Base-by-base conservation (phyloP, 1,284 basidiomycete genomes). In the Cryptococcus sp. region DNA sequence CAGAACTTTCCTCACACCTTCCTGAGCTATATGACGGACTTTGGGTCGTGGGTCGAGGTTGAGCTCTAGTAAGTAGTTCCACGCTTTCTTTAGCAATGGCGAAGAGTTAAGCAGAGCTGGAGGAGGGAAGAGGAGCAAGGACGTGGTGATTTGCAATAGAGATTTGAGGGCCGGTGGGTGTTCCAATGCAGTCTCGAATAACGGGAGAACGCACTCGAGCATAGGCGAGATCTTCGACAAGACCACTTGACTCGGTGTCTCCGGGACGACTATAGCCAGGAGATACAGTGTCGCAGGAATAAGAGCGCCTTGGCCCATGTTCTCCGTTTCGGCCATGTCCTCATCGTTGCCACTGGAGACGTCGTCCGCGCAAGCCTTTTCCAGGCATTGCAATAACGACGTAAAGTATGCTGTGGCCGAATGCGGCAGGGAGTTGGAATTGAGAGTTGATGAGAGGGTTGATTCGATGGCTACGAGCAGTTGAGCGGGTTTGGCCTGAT, bases 1-100 rank as follows among this genome's bases (percentile, higher is more conserved):
- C 27, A 94, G 82, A 4, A 93, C 82, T 65, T 90, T 87, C 63
- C 83, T 84, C 43, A 99, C 84, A 22, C 91, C 85, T 67, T 97
- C 93, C 56, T 89, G 88, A 10, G 95, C 93, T 64, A 88, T 86
- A 78, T 87, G 93, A 57, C 96, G 86, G 49, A 99, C 92, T 81
- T 99, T 98, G 40, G 96, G 95, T 47, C 95, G 82, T 1, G 87
- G 84, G 80, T 99, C 95, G 51, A 93, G 82, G 66, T 86, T 88
- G 51, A 98, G 81, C 60, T 90, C 86, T 49, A 99, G 81, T 49
- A 95, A 87, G 48, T 89, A 85, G 66, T 89, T 83, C 72, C 79
- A 76, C 80, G 87, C 69, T 82, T 86, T 62, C 80, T 81, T 68
- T 85, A 88, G 67, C 25, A 93, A 79, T 41, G 90, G 87, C 2